These are phyloP conservation scores for Fraxinus paxiana DNA, from an alignment of 305 asterid species.

Conservation along the genomic window DNA sequence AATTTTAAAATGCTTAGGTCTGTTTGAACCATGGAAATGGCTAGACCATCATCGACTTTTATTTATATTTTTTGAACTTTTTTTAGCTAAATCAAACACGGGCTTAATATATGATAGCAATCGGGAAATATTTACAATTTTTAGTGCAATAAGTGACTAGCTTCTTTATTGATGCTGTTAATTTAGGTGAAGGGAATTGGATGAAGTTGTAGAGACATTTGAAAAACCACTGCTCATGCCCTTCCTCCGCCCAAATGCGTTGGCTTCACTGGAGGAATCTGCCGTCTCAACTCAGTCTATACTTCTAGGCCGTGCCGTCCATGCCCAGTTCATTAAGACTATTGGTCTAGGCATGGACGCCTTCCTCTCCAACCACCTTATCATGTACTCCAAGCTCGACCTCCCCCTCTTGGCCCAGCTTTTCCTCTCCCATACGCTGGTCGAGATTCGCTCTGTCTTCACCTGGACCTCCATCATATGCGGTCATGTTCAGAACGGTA, in stretches of 20 bases:
- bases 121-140: background rate
- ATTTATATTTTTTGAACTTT: background rate
- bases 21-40: background rate
- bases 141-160: background rate
- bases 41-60: background rate
- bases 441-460: conserved; percentile 68
- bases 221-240: conserved; percentile 28
- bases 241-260: conserved; percentile 43
- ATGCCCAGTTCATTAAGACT: conserved; percentile 45
- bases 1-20: background rate
- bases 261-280: conserved; percentile 54
- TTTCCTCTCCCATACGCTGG: conserved; percentile 49
- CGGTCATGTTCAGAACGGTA: conserved; percentile 68
- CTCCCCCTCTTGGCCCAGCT: conserved; percentile 44
- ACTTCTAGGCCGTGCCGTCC: conserved; percentile 57
- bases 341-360: conserved; percentile 42
- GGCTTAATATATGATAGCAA: background rate
- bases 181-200: background rate
- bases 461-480: conserved; percentile 87
- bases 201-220: background rate
- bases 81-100: background rate
- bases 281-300: conserved; percentile 54
- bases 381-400: conserved; percentile 84
- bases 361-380: conserved; percentile 65
- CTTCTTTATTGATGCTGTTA: background rate